Conservation (phyloP, 1,284 basidiomycete species). For the Fomitopsis palustris region DNA sequence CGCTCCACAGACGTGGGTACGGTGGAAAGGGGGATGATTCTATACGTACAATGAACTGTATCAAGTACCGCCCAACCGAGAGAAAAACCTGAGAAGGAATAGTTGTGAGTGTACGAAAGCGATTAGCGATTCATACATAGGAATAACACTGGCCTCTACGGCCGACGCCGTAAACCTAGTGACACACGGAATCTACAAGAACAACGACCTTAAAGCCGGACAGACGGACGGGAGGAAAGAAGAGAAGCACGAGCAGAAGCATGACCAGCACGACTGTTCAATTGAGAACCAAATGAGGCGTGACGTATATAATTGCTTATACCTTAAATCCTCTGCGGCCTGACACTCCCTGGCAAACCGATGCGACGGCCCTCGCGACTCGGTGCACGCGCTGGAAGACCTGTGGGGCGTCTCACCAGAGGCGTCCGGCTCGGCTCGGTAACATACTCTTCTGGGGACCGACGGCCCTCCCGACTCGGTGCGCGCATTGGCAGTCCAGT, state of each 20-base stretch:
- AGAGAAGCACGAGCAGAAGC: neutral
- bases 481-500: neutral
- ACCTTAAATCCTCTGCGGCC: slow-evolving; percentile 5
- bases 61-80: neutral
- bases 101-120: neutral
- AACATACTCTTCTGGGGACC: neutral
- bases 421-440: neutral
- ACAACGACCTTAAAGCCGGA: neutral
- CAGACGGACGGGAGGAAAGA: neutral
- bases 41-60: neutral
- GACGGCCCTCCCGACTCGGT: neutral
- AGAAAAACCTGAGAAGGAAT: neutral
- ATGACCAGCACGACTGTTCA: neutral
- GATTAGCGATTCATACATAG: neutral
- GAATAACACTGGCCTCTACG: neutral
- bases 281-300: neutral
- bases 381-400: neutral
- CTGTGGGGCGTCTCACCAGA: neutral
- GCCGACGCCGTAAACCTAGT: neutral
- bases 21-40: neutral
- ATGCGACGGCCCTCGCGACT: slow-evolving; percentile 3
- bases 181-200: neutral
- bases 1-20: neutral
- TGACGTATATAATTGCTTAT: neutral
- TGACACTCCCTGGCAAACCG: slow-evolving; percentile 6